These are phyloP conservation scores for Linnemannia schmuckeri DNA, from an alignment of 192 early-diverging fungal genomes.

Conservation along the genomic window DNA sequence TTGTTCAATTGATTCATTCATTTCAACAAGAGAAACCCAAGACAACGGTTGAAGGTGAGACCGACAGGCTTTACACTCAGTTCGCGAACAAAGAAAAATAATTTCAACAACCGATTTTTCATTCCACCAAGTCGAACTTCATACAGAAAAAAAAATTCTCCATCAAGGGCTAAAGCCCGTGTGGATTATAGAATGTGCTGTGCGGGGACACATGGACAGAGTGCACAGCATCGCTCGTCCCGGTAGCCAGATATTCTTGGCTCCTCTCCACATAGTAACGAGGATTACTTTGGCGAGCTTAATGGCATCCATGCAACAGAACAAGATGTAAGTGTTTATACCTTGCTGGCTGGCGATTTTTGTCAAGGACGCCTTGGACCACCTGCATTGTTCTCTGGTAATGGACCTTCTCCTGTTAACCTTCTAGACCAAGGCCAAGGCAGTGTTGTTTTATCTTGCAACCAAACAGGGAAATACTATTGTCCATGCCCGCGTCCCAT, in stretches of 20 bases:
- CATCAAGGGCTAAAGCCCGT: too few species aligned
- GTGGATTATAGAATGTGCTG: too few species aligned
- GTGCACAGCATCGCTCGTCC: background rate
- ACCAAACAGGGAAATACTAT: slow-evolving; percentile 3
- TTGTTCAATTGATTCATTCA: too few species aligned
- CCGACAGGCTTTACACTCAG: too few species aligned
- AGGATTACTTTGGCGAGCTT: slow-evolving; percentile 5
- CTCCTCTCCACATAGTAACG: background rate
- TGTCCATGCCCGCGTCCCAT: slow-evolving; percentile 11
- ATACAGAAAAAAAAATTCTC: too few species aligned
- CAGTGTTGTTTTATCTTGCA: background rate
- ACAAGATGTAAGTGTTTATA: slow-evolving; percentile 5
- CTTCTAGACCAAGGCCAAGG: slow-evolving; percentile 9
- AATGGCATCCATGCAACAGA: slow-evolving; percentile 9
- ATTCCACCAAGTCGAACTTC: too few species aligned
- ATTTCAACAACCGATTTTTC: too few species aligned
- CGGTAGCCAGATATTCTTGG: slow-evolving; percentile 10
- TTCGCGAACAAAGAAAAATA: too few species aligned
- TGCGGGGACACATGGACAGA: too few species aligned
- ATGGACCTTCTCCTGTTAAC: slow-evolving; percentile 18
- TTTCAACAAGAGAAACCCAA: too few species aligned
- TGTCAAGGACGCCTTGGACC: slow-evolving; percentile 16
- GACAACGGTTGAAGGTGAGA: too few species aligned
- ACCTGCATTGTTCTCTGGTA: background rate
- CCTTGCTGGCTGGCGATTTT: slow-evolving; percentile 17